These are phyloP conservation scores for Chaetothyriales sp. DNA, from an alignment of 2,329 filamentous ascomycete species.

Conservation along the genomic window DNA sequence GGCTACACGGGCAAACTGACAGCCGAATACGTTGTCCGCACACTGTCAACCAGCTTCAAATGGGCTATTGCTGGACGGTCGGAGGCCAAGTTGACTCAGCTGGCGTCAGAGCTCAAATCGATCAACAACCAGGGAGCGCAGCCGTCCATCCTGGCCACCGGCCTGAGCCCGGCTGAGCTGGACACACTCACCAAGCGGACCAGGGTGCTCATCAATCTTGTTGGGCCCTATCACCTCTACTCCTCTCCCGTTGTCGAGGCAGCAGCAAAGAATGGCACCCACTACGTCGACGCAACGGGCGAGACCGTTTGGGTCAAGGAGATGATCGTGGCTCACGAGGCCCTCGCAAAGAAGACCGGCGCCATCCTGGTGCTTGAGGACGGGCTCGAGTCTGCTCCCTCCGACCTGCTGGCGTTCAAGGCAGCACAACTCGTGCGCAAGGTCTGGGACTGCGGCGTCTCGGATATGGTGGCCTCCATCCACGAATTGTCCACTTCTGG, in stretches of 20 bases:
- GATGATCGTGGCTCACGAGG: slow-evolving; percentile 47
- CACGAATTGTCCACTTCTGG: slow-evolving; percentile 38
- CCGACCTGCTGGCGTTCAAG: slow-evolving; percentile 39
- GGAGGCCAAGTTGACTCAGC: slow-evolving; percentile 52
- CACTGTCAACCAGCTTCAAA: slow-evolving; percentile 58
- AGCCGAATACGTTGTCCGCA: slow-evolving; percentile 55
- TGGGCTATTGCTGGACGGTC: slow-evolving; percentile 83
- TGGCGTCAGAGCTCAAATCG: slow-evolving; percentile 51
- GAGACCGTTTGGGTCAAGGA: slow-evolving; percentile 49
- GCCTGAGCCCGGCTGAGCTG: slow-evolving; percentile 35
- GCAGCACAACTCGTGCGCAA: slow-evolving; percentile 40
- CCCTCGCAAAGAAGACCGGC: slow-evolving; percentile 41
- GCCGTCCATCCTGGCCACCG: slow-evolving; percentile 41
- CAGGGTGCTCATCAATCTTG: slow-evolving; percentile 41
- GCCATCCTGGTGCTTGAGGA: slow-evolving; percentile 48
- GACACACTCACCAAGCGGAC: slow-evolving; percentile 39
- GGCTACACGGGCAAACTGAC: slow-evolving; percentile 73
- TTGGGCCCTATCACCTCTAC: slow-evolving; percentile 50
- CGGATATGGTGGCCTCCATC: slow-evolving; percentile 37
- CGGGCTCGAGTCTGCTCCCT: slow-evolving; percentile 46
- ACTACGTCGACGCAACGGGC: slow-evolving; percentile 53
- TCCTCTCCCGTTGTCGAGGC: slow-evolving; percentile 50
- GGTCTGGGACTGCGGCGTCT: slow-evolving; percentile 34
- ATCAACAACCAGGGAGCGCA: slow-evolving; percentile 53
- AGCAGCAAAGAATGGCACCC: slow-evolving; percentile 48